Evolutionary conservation across 768 basidiomycete genomes (phyloP).

Genomic region (Punctularia strigosozonata): DNA sequence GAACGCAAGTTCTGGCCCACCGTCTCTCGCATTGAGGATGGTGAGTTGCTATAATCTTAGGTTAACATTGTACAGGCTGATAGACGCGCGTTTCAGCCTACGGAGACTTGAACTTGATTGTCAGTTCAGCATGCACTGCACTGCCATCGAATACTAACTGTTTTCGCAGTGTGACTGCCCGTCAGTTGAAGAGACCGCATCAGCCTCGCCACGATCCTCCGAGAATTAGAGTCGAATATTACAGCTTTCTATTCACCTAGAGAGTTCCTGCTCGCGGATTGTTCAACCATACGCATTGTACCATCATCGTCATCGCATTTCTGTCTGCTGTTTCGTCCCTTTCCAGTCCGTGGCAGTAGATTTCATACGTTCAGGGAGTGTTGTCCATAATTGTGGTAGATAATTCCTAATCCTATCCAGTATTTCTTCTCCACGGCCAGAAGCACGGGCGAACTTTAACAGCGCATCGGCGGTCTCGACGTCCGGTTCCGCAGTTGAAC

Average conservation of each 20-base stretch:
- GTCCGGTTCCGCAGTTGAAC: conserved; percentile 34
- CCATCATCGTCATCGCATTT: conserved; percentile 19
- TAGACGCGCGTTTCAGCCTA: conserved; percentile 43
- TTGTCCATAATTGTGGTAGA: conserved; percentile 24
- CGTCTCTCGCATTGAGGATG: conserved; percentile 86
- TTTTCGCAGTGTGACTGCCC: conserved; percentile 68
- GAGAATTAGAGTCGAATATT: conserved; percentile 9
- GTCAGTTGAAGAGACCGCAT: conserved; percentile 67
- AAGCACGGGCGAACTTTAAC: conserved; percentile 37
- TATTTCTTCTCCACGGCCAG: conserved; percentile 31
- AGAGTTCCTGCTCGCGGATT: conserved; percentile 29
- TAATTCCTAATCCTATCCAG: conserved; percentile 31
- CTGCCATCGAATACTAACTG: background rate
- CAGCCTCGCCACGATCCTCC: conserved; percentile 15
- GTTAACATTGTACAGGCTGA: conserved; percentile 4
- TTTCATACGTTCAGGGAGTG: conserved; percentile 6
- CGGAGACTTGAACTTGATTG: conserved; percentile 85
- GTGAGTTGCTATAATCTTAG: conserved; percentile 31
- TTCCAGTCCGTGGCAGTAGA: conserved; percentile 9
- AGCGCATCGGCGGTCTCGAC: conserved; percentile 39
- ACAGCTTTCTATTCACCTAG: conserved; percentile 33
- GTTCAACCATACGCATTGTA: conserved; percentile 56
- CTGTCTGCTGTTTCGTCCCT: conserved; percentile 8
- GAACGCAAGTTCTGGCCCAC: conserved; percentile 97
- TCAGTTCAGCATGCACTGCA: conserved; percentile 27